Evolutionary conservation across 208 protist genomes (phyloP), one percentile per base, ranked within the genome.

Genomic region (Wallacemonas rigidus): DNA sequence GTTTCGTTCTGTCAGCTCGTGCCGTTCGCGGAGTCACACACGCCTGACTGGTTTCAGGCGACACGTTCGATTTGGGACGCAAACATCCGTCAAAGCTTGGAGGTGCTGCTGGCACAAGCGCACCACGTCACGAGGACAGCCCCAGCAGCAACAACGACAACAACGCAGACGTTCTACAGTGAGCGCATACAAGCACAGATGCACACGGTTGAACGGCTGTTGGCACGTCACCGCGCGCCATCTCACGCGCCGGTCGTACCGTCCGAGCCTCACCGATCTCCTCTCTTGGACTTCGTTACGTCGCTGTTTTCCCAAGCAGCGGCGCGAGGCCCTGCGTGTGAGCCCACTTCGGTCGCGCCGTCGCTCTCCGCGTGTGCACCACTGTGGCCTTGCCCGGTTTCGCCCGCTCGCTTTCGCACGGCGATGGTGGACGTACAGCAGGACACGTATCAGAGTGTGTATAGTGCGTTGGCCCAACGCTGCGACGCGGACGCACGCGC

Each of bases 331-430:
- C 45, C 8, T 50, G 45, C 45, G 12, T 12, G 45, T 50, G 45
- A 6, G 45, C 26, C 26, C 26, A 26, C 26, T 26, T 26, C 12
- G 45, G 12, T 50, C 45, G 12, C 12, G 45, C 45, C 45, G 45
- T 57, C 53, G 53, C 53, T 57, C 53, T 53, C 48, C 48, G 48
- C 48, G 48, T 1, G 48, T 15, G 48, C 26, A 26, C 26, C 60
- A 5, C 43, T 65, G 60, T 65, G 60, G 60, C 60, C 40, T 17
- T 65, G 41, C 4, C 60, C 60, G n/a, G 12, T 65, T 4, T 65
- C 60, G 3, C 43, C 50, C 41, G 8, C 60, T 4, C 60, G 60
- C 60, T 65, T 65, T 51, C 60, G 60, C 40, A 14, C 56, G 8
- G 17, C 38, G 36, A 15, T 43, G 56, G 2, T 50, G 60, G 41